Percentiles rank a stretch among this genome's conserved stretches.
Conservation (phyloP, 2,329 filamentous ascomycete species). For the Rhynchosporium graminicola region DNA sequence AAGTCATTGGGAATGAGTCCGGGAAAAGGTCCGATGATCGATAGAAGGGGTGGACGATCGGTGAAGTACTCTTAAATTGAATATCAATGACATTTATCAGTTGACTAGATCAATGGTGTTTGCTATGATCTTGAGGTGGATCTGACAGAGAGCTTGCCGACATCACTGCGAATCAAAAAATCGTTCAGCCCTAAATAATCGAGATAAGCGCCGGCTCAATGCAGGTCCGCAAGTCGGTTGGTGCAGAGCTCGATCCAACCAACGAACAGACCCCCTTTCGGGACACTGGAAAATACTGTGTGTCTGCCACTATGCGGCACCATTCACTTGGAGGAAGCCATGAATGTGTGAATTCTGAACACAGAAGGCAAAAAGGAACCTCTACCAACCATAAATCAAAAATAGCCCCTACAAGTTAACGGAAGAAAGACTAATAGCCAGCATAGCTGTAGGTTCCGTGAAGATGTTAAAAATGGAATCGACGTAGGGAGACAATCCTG, state of each 20-base stretch:
- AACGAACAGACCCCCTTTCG: neutral
- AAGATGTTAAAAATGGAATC: neutral
- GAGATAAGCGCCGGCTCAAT: conserved; percentile 3
- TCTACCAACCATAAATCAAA: too few relatives aligned
- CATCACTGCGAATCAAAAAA: neutral
- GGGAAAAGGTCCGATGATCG: too few relatives aligned
- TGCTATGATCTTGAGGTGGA: neutral
- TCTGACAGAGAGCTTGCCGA: neutral
- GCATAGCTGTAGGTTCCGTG: too few relatives aligned
- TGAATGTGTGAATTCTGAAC: too few relatives aligned
- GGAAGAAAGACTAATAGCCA: too few relatives aligned
- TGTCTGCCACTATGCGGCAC: neutral
- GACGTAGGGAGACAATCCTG: neutral
- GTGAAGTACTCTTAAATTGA: neutral
- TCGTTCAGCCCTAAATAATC: conserved; percentile 8
- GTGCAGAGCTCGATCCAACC: neutral
- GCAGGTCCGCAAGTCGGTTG: neutral
- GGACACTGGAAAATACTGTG: neutral
- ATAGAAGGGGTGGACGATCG: neutral
- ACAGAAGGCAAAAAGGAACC: too few relatives aligned
- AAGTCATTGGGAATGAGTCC: too few relatives aligned
- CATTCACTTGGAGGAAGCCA: neutral
- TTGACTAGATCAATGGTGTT: neutral
- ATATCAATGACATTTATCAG: neutral
- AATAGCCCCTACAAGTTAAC: too few relatives aligned